Evolutionary conservation across 768 basidiomycete genomes (phyloP), one percentile per base, ranked within the genome.

Genomic region (Pleurotus citrinopileatus): DNA sequence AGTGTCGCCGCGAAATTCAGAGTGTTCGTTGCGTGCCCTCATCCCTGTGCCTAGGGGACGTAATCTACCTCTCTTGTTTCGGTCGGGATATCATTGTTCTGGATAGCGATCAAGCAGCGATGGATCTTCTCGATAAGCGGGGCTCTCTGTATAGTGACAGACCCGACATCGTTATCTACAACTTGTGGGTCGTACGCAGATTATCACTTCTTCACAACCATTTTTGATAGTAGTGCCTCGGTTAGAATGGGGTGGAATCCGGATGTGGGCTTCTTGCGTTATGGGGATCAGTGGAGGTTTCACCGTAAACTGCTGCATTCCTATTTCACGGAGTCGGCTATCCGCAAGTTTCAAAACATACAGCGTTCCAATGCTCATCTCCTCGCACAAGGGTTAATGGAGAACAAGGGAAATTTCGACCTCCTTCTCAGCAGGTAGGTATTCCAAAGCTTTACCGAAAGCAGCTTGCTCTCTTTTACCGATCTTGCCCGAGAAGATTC

Each of bases 301-400:
- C 63, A 65, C 51, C 53, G 66, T 26, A 58, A 56, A 34, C 53
- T 63, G 28, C 53, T 63, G 22, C 57, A 65, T 22, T 57, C 59
- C n/a, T 58, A 60, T 37, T 56, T 64, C 27, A 67, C 55, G 28
- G 56, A 56, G 19, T 52, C 54, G 17, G 57, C 63, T 32, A 59
- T 66, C 26, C 52, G 53, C 36, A 47, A 61, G 4, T 68, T 69
- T 55, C 54, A 57, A 8, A 57, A 59, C 10, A 58, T 68, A 19
- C 64, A 69, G 44, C 63, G 67, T 38, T 42, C 48, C 20, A 68
- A 73, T 58, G 72, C 69, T 1, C 61, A 58, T 10, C 55, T 61
- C 13, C 67, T 76, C 36, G 57, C 69, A 22, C 23, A 58, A 26
- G 67, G 66, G 22, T 42, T 75, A 4, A 55, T 69, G 36, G 50